Base-by-base conservation (phyloP, 2,329 filamentous ascomycete species). In the Bipolaris bicolor region DNA sequence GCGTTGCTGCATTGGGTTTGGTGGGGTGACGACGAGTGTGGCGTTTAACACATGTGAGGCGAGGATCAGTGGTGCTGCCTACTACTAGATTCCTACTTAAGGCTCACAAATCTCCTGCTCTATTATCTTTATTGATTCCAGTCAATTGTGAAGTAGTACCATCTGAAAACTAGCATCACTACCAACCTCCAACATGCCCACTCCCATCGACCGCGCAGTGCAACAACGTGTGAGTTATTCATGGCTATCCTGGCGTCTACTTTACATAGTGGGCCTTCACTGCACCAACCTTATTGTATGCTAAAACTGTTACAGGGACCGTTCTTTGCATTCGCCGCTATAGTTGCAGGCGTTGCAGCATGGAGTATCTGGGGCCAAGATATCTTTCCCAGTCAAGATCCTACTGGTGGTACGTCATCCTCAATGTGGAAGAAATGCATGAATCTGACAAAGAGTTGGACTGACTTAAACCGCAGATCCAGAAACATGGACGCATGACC, bases 301-400 rank as follows among this genome's bases (percentile, higher is more conserved):
- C 55, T 68, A 36, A 65, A 36, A 2, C 22, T 3, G 3, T 5
- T 7, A 0, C 40, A 76, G 73, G 65, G 64, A 9, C 73, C 76
- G 13, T 77, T 78, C 60, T 74, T 78, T 44, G 74, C 71, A 16
- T 97, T 97, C 73, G 88, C 90, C 4, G 91, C 90, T 9, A 83
- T 96, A 50, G 85, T 97, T 13, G 90, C 90, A 6, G 91, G 90
- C 1, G 92, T 90, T 1, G 90, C 92, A 15, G 87, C 86, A 40
- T 97, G 90, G 89, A 85, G 86, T 16, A 94, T 97, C 67, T 96
- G 90, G 88, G 92, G 92, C 55, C 84, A 86, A 51, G 91, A 94
- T 62, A 84, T 97, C 70, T 96, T 97, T 69, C 93, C 93, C 0
- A 77, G 84, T 3, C 81, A 87, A 63, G 92, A 97, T 72, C 92